Conservation (phyloP, 2,329 filamentous ascomycete species). For the Calonectria montana region DNA sequence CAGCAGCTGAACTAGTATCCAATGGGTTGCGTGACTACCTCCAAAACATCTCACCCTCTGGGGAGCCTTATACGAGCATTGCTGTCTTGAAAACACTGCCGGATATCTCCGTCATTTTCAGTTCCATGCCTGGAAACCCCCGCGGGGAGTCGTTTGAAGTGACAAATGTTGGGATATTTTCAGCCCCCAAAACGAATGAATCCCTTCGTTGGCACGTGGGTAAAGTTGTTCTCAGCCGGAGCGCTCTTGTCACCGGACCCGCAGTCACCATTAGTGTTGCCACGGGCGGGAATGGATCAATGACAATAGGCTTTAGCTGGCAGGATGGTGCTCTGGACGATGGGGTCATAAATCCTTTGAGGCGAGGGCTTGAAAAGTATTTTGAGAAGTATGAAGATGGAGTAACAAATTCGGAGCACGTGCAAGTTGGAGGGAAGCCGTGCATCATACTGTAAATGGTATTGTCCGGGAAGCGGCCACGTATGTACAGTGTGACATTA, state of each 20-base stretch:
- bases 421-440: background rate
- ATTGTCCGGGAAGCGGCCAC: no score
- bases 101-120: conserved; percentile 51
- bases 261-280: conserved; percentile 53
- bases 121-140: conserved; percentile 50
- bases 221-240: conserved; percentile 57
- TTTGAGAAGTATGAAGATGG: background rate
- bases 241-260: conserved; percentile 39
- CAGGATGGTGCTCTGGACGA: conserved; percentile 43
- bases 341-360: background rate
- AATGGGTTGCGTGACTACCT: conserved; percentile 12
- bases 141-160: conserved; percentile 54
- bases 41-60: conserved; percentile 25
- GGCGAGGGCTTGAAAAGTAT: background rate
- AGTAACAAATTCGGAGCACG: background rate
- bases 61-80: conserved; percentile 28
- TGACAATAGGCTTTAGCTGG: conserved; percentile 55
- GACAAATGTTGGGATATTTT: conserved; percentile 57
- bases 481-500: no score
- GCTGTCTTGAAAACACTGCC: conserved; percentile 54
- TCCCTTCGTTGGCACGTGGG: conserved; percentile 44
- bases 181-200: conserved; percentile 15
- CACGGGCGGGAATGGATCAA: conserved; percentile 56
- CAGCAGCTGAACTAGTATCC: background rate
- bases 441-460: background rate